Evolutionary conservation across 1,284 basidiomycete species (phyloP).

Genomic region (Golubevia pallescens): DNA sequence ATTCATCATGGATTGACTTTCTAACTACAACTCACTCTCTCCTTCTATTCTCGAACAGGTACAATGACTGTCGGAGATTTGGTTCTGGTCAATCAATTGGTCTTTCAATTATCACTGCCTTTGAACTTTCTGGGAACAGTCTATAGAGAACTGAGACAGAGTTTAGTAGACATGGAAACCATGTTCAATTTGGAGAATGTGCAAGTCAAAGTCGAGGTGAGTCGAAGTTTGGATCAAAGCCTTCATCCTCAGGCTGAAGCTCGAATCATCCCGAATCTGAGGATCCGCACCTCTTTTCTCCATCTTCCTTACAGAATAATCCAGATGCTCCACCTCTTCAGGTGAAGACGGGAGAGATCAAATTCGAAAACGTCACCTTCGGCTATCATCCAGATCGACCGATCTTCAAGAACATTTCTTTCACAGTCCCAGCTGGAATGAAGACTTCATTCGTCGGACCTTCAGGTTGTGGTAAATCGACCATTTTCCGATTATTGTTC

Average conservation of each 20-base stretch:
- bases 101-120: slow-evolving; percentile 94
- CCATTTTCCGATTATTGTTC: slow-evolving; percentile 90
- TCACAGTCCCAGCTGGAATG: slow-evolving; percentile 90
- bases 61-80: slow-evolving; percentile 98
- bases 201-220: slow-evolving; percentile 75
- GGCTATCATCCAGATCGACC: slow-evolving; percentile 87
- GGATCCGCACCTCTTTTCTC: neutral
- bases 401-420: slow-evolving; percentile 87
- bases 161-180: slow-evolving; percentile 94
- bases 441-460: slow-evolving; percentile 96
- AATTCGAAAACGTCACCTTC: slow-evolving; percentile 90
- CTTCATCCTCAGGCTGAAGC: too few species aligned
- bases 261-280: too few species aligned
- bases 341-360: slow-evolving; percentile 77
- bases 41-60: slow-evolving; percentile 67
- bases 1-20: neutral
- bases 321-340: slow-evolving; percentile 74
- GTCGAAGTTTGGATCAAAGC: slow-evolving; percentile 15
- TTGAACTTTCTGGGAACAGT: slow-evolving; percentile 96
- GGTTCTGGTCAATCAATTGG: slow-evolving; percentile 98
- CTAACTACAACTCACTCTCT: neutral
- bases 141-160: slow-evolving; percentile 93
- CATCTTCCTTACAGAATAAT: slow-evolving; percentile 69
- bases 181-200: slow-evolving; percentile 89
- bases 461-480: slow-evolving; percentile 97